Evolutionary conservation across 257 asterid species (phyloP).

Genomic region (Hygrophila difformis): DNA sequence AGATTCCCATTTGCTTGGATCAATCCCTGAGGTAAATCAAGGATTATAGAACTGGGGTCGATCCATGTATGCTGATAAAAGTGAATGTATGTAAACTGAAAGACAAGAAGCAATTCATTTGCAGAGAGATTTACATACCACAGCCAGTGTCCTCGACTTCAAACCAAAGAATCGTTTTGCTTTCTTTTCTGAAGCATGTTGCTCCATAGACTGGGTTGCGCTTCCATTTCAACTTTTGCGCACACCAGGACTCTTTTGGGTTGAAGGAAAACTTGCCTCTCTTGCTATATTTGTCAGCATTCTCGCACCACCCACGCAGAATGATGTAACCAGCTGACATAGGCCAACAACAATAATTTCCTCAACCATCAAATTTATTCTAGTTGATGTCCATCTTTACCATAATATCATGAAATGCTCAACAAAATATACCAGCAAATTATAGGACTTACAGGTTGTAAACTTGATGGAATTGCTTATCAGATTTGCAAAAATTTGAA

Average conservation of each 20-base stretch:
- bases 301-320: conserved; percentile 88
- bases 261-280: not conserved
- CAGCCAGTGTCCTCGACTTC: conserved; percentile 93
- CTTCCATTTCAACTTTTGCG: conserved; percentile 34
- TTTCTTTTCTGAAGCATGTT: conserved; percentile 41
- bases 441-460: conserved; percentile 54
- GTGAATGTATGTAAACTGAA: too few relatives aligned
- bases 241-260: conserved; percentile 29
- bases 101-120: too few relatives aligned
- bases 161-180: conserved; percentile 64
- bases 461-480: conserved; percentile 86
- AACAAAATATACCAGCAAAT: not conserved
- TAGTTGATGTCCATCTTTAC: too few relatives aligned
- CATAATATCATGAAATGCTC: too few relatives aligned
- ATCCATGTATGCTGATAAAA: too few relatives aligned
- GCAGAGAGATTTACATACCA: conserved; percentile 54
- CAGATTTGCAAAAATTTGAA: conserved; percentile 79
- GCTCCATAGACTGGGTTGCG: conserved; percentile 13
- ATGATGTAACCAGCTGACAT: conserved; percentile 71
- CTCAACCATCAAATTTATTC: too few relatives aligned
- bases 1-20: conserved; percentile 89
- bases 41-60: too few relatives aligned
- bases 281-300: conserved; percentile 24
- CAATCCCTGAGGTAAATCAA: conserved; percentile 49
- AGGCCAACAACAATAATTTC: too few relatives aligned